phyloP scores from a whole-genome alignment of 164 flowering plant genomes.

The Cinnamomum micranthum region DNA sequence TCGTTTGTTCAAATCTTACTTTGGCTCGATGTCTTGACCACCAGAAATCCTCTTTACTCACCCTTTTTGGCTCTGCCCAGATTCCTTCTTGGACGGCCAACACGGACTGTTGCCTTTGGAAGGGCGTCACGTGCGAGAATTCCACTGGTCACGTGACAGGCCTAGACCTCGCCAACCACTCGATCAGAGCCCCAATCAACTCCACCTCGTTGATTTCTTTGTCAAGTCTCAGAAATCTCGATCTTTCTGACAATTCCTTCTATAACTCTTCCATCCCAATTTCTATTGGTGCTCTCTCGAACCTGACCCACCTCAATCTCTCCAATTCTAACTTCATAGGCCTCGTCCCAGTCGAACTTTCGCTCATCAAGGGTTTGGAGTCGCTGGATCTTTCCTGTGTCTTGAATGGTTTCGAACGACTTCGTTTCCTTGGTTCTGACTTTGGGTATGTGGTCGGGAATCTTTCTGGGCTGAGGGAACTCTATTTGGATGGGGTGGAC shows the following conservation, averaged over 20 bases:
- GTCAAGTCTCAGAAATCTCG: slow-evolving; percentile 26
- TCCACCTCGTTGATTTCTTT: neutral
- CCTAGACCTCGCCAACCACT: slow-evolving; percentile 28
- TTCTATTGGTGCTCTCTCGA: slow-evolving; percentile 22
- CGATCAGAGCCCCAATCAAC: slow-evolving; percentile 12
- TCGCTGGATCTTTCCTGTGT: neutral
- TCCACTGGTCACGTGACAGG: slow-evolving; percentile 25
- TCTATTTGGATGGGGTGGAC: slow-evolving; percentile 35
- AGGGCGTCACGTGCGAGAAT: slow-evolving; percentile 30
- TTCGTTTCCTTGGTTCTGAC: neutral
- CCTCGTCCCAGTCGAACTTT: too few species aligned
- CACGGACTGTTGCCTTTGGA: slow-evolving; percentile 37
- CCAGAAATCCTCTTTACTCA: slow-evolving; percentile 15
- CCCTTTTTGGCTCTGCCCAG: slow-evolving; percentile 2
- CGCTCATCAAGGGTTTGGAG: too few species aligned
- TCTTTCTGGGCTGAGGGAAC: slow-evolving; percentile 21
- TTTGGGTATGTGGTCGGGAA: slow-evolving; percentile 8
- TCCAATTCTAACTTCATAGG: too few species aligned
- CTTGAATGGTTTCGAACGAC: too few species aligned
- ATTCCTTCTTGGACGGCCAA: slow-evolving; percentile 30
- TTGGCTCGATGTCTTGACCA: slow-evolving; percentile 28
- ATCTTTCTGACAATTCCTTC: slow-evolving; percentile 38
- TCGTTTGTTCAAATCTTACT: neutral
- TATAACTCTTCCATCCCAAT: slow-evolving; percentile 25
- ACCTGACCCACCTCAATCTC: neutral